phyloP scores from a whole-genome alignment of 768 basidiomycete genomes.

The Leccinum olivaceopallidum region DNA sequence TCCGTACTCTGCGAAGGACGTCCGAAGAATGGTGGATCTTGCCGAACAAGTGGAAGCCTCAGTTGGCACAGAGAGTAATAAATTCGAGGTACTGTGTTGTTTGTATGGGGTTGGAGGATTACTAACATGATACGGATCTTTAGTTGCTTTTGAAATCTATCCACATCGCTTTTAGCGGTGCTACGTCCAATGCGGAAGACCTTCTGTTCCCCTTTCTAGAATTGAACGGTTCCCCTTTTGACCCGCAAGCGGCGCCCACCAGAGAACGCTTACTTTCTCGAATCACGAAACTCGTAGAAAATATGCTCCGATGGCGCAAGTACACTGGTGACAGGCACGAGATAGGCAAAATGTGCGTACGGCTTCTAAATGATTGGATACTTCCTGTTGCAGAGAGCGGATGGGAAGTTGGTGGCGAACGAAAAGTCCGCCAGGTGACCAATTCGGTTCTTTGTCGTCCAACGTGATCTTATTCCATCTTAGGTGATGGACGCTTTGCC shows the following conservation, averaged over 20 bases:
- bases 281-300: constrained; percentile 69
- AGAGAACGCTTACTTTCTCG: constrained; percentile 68
- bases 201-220: constrained; percentile 52
- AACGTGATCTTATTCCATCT: constrained; percentile 6
- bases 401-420: constrained; percentile 88
- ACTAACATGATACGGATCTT: constrained; percentile 14
- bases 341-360: constrained; percentile 52
- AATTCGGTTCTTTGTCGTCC: not conserved
- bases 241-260: constrained; percentile 74
- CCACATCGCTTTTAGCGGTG: constrained; percentile 49
- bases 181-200: constrained; percentile 51
- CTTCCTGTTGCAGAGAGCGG: constrained; percentile 68
- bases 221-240: constrained; percentile 52
- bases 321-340: constrained; percentile 62
- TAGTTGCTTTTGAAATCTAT: constrained; percentile 63
- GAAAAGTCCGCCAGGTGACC: constrained; percentile 58
- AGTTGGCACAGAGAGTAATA: constrained; percentile 59
- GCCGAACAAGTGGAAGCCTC: constrained; percentile 80
- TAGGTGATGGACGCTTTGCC: constrained; percentile 28
- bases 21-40: constrained; percentile 67
- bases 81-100: constrained; percentile 54
- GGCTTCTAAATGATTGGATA: constrained; percentile 59
- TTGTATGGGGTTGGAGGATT: not conserved
- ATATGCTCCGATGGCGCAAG: constrained; percentile 76
- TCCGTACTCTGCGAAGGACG: constrained; percentile 69